Base-by-base conservation (phyloP, 83 land plant species). In the Diphasiastrum complanatum region DNA sequence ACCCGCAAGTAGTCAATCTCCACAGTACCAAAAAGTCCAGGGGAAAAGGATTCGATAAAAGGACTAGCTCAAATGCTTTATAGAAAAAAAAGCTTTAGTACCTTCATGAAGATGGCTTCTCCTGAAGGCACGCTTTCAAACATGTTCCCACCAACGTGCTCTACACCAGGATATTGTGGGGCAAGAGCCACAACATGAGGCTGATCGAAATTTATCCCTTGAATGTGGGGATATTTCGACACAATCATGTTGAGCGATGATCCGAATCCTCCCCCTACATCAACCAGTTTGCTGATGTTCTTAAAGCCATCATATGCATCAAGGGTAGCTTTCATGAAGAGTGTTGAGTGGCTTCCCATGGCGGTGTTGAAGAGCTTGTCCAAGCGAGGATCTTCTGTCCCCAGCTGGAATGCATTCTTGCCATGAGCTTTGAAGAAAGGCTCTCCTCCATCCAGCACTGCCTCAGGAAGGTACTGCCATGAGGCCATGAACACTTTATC, bases 91-190 rank as follows among this genome's bases (percentile, higher is more conserved):
- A n/a, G n/a, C n/a, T n/a, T n/a, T n/a, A n/a, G n/a, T n/a, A 87
- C 95, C 95, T 88, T 88, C 86, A 88, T 79, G 69, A 88, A 80
- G 45, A 88, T 78, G n/a, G 85, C 85, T 35, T 87, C 88, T 52
- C 78, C 92, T 11, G 61, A 45, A 0, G 88, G 88, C 4, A 84
- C 82, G 20, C 69, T 60, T 2, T 59, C 74, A 67, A 88, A 88
- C 89, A 88, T 81, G 65, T 88, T 76, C 10, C 95, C 95, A 20
- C 79, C 80, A 28, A 82, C 77, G 47, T 82, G 84, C 76, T 88
- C 71, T 46, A 84, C 89, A n/a, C 95, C 95, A n/a, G 53, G 22
- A 12, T 16, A 10, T 10, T 50, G 24, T 50, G 53, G 53, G 22
- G 53, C 53, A 11, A 10, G 10, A 23, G 45, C 12, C 12, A 41